Evolutionary conservation across 805 yeast species (phyloP).

Genomic region (Starmerella sirachaensis): DNA sequence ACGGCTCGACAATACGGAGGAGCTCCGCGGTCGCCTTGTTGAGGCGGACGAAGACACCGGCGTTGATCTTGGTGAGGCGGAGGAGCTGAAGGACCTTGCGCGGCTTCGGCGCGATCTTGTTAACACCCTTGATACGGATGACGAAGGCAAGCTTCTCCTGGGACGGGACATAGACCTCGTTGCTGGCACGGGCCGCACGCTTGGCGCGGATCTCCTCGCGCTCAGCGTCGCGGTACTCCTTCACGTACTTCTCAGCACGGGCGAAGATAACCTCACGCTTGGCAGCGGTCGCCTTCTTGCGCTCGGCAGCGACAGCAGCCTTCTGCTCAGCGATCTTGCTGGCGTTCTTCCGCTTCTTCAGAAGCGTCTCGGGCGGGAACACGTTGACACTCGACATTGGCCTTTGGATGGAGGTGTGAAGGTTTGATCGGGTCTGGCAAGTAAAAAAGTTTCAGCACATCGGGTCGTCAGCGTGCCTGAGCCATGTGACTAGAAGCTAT

Average conservation of each 20-base stretch:
- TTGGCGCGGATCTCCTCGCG: constrained; percentile 79
- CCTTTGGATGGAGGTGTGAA: constrained; percentile 8
- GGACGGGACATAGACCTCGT: constrained; percentile 89
- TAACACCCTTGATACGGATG: constrained; percentile 98
- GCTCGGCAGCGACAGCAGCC: constrained; percentile 37
- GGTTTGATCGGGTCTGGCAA: constrained; percentile 6
- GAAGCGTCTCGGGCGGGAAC: constrained; percentile 44
- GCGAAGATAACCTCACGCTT: constrained; percentile 51
- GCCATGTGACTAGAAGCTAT: too few relatives aligned
- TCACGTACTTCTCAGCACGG: constrained; percentile 93
- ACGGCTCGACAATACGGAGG: constrained; percentile 88
- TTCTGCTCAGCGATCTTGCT: constrained; percentile 46
- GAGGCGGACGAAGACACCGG: constrained; percentile 88
- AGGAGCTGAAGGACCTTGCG: constrained; percentile 89
- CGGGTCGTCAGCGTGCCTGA: too few relatives aligned
- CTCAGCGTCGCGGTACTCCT: constrained; percentile 88
- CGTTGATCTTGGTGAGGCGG: constrained; percentile 86
- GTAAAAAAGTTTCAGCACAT: constrained; percentile 13
- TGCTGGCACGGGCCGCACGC: constrained; percentile 73
- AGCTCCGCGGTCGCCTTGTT: constrained; percentile 93
- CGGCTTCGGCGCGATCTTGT: constrained; percentile 98
- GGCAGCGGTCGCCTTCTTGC: constrained; percentile 27
- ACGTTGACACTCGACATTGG: constrained; percentile 18
- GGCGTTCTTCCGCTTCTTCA: constrained; percentile 48
- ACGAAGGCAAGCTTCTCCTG: constrained; percentile 90